Evolutionary conservation across 2,329 filamentous ascomycete genomes (phyloP), one percentile per base, ranked within the genome.

Genomic region (Lasiodiplodia theobromae): DNA sequence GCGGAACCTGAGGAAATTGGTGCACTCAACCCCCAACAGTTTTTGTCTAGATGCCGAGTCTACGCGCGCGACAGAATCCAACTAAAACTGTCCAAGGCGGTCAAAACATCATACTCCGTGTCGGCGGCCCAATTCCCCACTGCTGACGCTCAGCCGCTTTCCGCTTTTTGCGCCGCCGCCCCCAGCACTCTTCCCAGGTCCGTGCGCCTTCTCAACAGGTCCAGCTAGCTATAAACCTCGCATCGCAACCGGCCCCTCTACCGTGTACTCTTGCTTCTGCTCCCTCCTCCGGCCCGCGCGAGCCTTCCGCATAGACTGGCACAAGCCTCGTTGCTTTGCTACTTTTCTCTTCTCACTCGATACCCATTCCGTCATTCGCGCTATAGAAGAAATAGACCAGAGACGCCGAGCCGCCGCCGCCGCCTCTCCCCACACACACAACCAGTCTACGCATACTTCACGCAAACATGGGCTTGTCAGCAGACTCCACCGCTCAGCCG

Each of bases 401-500:
- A 64, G 60, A 64, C 44, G 28, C 60, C 60, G 18, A 12, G 21
- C 28, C 44, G 18, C 38, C 7, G 47, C 16, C 60, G 60, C 60
- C 60, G 60, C 37, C 14, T 21, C 47, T 51, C 56, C 31, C 56
- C 34, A 28, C 4, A 38, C 25, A n/a, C n/a, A 10, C 40, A 7
- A 18, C 16, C 40, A 8, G 31, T 44, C 16, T 18, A 44, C 16
- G 21, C 44, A 21, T 21, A 16, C 58, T 7, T 44, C 58, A 18
- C 40, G 23, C 58, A 51, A 44, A 21, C 3, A 68, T 68, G 66
- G 66, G 66, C 4, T 47, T 68, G 14, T 68, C 66, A 23, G 67
- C 67, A 64, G 67, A 64, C 37, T 37, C 58, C 7, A n/a, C 34
- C 56, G 34, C 44, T 49, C 71, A 74, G 52, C 76, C 81, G 72